Evolutionary conservation across 176 grass and related monocot species (phyloP).

Genomic region (Cocos nucifera): DNA sequence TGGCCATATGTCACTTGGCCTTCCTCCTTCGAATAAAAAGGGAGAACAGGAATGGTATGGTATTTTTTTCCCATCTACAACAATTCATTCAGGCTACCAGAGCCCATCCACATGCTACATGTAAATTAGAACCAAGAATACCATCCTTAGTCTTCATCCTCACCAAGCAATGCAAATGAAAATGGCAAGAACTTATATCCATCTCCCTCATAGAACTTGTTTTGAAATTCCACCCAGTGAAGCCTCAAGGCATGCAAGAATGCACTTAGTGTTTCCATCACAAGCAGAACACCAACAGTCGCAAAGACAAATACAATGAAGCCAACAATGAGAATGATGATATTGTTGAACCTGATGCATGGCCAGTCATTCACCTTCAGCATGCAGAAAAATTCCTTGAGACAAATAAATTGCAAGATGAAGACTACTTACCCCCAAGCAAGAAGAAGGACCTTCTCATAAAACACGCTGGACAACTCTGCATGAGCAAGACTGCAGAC

Average conservation of each 20-base stretch:
- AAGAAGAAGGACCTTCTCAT: slow-evolving; percentile 80
- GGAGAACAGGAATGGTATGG: too few relatives aligned
- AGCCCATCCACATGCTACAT: too few relatives aligned
- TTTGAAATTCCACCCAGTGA: slow-evolving; percentile 98
- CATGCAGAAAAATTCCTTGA: too few relatives aligned
- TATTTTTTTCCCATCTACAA: too few relatives aligned
- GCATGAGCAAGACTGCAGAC: slow-evolving; percentile 81
- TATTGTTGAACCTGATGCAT: slow-evolving; percentile 54
- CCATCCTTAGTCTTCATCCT: slow-evolving; percentile 55
- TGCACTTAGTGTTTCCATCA: slow-evolving; percentile 95
- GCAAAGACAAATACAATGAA: slow-evolving; percentile 53
- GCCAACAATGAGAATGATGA: slow-evolving; percentile 36
- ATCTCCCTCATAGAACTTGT: slow-evolving; percentile 97
- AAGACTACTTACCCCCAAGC: slow-evolving; percentile 53
- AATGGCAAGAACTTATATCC: slow-evolving; percentile 95
- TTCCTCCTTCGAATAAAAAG: too few relatives aligned
- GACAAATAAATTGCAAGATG: neutral
- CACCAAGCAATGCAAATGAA: slow-evolving; percentile 46
- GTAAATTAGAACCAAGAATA: too few relatives aligned
- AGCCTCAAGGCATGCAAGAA: slow-evolving; percentile 96
- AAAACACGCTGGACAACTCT: slow-evolving; percentile 82
- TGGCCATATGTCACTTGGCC: too few relatives aligned
- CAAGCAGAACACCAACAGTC: slow-evolving; percentile 75
- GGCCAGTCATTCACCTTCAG: slow-evolving; percentile 9
- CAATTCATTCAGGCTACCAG: too few relatives aligned